Evolutionary conservation across 352 stramenopile species (phyloP).

Genomic region (Pythium coloratum): DNA sequence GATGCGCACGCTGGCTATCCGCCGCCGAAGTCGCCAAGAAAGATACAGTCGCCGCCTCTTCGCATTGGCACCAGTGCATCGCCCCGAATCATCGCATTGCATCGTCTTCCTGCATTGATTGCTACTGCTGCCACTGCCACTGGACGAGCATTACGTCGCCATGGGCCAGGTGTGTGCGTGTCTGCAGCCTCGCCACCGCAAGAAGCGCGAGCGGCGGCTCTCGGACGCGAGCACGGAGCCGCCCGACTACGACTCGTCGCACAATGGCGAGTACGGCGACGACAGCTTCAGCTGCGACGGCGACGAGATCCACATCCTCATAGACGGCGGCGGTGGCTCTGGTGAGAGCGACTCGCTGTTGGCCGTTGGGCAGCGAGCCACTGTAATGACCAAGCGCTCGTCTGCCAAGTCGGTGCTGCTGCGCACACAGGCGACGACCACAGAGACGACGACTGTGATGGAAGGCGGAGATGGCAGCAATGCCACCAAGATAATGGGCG

Average conservation of each 20-base stretch:
- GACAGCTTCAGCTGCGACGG: slow-evolving; percentile 18
- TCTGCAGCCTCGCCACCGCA: slow-evolving; percentile 47
- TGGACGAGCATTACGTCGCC: neutral
- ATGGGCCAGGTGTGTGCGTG: slow-evolving; percentile 85
- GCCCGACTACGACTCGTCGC: neutral
- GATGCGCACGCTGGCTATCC: slow-evolving; percentile 13
- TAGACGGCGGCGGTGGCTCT: slow-evolving; percentile 29
- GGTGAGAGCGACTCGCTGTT: slow-evolving; percentile 24
- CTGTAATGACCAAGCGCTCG: slow-evolving; percentile 26
- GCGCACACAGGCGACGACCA: slow-evolving; percentile 4
- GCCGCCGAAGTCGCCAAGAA: slow-evolving; percentile 6
- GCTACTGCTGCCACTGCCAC: neutral
- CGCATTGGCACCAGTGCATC: too few species aligned
- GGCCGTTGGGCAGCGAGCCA: slow-evolving; percentile 1
- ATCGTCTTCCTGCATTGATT: neutral
- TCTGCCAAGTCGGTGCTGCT: slow-evolving; percentile 22
- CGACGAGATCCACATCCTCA: slow-evolving; percentile 43
- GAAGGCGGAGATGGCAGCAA: neutral
- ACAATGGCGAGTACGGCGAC: slow-evolving; percentile 10
- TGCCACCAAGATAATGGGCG: slow-evolving; percentile 2
- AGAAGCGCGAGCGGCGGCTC: slow-evolving; percentile 53
- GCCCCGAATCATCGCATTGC: too few species aligned
- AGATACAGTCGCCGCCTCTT: neutral
- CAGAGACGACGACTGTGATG: neutral
- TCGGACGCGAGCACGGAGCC: slow-evolving; percentile 41